phyloP scores from a whole-genome alignment of 2,329 filamentous ascomycete species.

The Cladosporium sp. region DNA sequence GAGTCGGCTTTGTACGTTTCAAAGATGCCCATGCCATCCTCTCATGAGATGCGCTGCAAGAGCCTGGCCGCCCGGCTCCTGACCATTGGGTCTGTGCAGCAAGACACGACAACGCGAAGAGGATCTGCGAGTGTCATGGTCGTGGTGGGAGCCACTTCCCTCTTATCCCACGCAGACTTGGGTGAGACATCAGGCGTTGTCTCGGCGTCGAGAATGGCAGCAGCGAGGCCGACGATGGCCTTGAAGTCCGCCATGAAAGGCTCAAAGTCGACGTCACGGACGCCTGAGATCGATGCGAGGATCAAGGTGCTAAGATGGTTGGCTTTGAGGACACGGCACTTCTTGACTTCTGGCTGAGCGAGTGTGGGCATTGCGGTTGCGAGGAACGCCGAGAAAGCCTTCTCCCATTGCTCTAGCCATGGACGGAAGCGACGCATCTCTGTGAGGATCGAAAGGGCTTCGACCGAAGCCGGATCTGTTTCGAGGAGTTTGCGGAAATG shows the following conservation, averaged over 20 bases:
- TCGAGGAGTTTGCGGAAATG: conserved; percentile 24
- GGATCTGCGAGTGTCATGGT: conserved; percentile 19
- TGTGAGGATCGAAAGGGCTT: conserved; percentile 23
- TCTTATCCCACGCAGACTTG: conserved; percentile 18
- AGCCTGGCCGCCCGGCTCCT: conserved; percentile 11
- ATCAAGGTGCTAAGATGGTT: conserved; percentile 38
- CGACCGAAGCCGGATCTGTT: conserved; percentile 25
- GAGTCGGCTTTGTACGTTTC: not conserved
- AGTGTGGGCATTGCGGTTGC: conserved; percentile 33
- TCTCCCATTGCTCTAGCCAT: conserved; percentile 39
- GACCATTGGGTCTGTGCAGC: conserved; percentile 16
- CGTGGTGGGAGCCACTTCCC: conserved; percentile 5
- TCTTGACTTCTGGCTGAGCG: conserved; percentile 33
- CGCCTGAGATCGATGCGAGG: conserved; percentile 29
- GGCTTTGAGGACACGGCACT: conserved; percentile 36
- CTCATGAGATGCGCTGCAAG: conserved; percentile 19
- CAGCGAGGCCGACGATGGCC: conserved; percentile 22
- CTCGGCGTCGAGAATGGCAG: conserved; percentile 19
- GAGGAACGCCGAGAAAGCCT: conserved; percentile 35
- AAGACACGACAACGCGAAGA: conserved; percentile 14
- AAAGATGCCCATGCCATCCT: not conserved
- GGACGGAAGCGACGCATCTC: conserved; percentile 27
- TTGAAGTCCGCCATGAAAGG: conserved; percentile 18
- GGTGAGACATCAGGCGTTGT: conserved; percentile 14
- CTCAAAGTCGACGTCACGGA: conserved; percentile 19